Evolutionary conservation across 345 rosid genomes (phyloP).

Genomic region (Eucalyptus cloeziana): DNA sequence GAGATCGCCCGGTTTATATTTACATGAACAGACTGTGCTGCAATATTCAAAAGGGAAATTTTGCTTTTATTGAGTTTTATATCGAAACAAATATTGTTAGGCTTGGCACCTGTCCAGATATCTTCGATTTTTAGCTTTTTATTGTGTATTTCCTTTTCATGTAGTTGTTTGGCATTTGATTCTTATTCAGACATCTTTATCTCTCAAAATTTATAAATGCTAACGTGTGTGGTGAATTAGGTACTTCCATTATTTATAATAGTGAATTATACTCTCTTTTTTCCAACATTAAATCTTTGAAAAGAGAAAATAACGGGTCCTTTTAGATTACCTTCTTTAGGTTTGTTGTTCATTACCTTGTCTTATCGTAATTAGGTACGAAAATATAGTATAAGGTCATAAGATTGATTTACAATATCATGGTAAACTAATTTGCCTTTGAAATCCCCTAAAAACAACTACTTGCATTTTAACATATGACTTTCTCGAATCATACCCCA

Average conservation of each 20-base stretch:
- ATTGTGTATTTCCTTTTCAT: neutral
- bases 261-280: neutral
- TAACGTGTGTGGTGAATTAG: neutral
- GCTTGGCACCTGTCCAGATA: neutral
- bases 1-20: neutral
- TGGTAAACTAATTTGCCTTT: too few relatives aligned
- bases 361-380: too few relatives aligned
- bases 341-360: fast-evolving
- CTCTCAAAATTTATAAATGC: neutral
- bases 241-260: neutral
- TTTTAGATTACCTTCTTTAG: too few relatives aligned
- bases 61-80: neutral
- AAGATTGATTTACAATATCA: neutral
- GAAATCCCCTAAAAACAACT: neutral
- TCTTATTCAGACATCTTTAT: neutral
- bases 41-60: neutral
- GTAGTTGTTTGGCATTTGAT: neutral
- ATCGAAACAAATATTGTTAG: neutral
- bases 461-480: neutral
- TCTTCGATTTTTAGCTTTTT: neutral
- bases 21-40: neutral
- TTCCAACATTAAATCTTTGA: neutral
- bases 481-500: too few relatives aligned
- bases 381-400: too few relatives aligned
- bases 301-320: neutral